These are phyloP conservation scores for Arthrinium phaeospermum DNA, from an alignment of 2,329 filamentous ascomycete species.

Conservation along the genomic window DNA sequence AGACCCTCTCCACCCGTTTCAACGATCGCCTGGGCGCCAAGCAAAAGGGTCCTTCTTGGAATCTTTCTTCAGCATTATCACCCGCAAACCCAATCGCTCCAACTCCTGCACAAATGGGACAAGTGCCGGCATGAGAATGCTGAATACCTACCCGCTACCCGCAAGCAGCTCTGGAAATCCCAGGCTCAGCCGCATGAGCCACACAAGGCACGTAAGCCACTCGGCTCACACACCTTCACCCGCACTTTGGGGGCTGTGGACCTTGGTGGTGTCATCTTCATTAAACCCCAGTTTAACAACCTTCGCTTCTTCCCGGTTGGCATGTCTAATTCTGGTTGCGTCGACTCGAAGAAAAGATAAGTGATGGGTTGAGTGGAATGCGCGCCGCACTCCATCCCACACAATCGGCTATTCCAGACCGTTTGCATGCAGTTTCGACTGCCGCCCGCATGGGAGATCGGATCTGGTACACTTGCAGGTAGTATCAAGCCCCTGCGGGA, in stretches of 20 bases:
- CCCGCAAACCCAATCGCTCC: conserved; percentile 5
- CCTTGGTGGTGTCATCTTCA: too few species aligned
- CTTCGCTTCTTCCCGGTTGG: background rate
- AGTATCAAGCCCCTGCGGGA: too few species aligned
- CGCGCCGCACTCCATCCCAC: background rate
- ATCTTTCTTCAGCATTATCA: background rate
- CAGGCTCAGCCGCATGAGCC: background rate
- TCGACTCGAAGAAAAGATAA: background rate
- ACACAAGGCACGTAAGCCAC: background rate
- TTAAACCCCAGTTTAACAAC: background rate
- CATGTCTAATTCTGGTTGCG: background rate
- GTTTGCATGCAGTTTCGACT: background rate
- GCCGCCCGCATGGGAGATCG: background rate
- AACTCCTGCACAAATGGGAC: conserved; percentile 2
- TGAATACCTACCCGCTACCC: background rate
- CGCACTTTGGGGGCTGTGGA: background rate
- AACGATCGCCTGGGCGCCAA: background rate
- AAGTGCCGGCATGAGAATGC: background rate
- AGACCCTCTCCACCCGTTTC: conserved; percentile 9
- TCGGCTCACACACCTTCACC: background rate
- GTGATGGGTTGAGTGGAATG: background rate
- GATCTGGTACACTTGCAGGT: background rate
- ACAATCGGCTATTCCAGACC: background rate
- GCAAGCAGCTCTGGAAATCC: background rate
- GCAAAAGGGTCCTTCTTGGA: background rate